Evolutionary conservation across 345 rosid species (phyloP).

Genomic region (Pseudoturritis turrita): DNA sequence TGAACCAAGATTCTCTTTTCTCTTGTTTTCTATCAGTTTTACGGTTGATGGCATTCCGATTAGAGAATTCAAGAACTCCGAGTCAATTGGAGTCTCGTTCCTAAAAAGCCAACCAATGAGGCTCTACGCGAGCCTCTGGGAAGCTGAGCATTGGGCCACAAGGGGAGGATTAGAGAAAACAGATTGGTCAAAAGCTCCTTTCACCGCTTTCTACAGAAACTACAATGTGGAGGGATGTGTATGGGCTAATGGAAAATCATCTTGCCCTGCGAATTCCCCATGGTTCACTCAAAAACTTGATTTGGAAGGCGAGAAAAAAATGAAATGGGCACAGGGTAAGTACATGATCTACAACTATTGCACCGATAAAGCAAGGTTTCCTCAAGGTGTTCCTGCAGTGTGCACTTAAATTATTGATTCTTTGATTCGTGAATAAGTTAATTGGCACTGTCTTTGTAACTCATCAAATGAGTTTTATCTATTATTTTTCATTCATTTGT

Average conservation of each 20-base stretch:
- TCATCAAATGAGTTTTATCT: background rate
- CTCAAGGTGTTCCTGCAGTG: conserved; percentile 28
- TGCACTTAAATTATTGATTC: conserved; percentile 23
- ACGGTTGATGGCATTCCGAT: conserved; percentile 50
- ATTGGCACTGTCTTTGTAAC: conserved; percentile 7
- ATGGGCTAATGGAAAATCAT: conserved; percentile 31
- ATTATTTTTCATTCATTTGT: background rate
- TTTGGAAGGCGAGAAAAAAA: background rate
- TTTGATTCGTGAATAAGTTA: conserved; percentile 9
- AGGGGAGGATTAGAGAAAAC: conserved; percentile 62
- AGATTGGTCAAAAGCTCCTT: conserved; percentile 65
- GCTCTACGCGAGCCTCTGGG: conserved; percentile 50
- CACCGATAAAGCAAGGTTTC: conserved; percentile 30
- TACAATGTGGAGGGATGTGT: conserved; percentile 41
- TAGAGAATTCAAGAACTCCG: conserved; percentile 53
- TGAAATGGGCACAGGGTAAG: conserved; percentile 25
- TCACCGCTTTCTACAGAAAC: conserved; percentile 56
- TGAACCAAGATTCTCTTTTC: background rate
- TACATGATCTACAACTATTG: conserved; percentile 39
- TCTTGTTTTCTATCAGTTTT: conserved; percentile 40
- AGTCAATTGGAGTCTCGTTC: conserved; percentile 40
- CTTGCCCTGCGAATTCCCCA: conserved; percentile 15
- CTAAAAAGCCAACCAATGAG: conserved; percentile 56
- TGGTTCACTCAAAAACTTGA: conserved; percentile 31
- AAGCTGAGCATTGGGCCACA: conserved; percentile 66